Base-by-base conservation (phyloP, 805 yeast genomes). In the Wickerhamomyces rabaulensis region DNA sequence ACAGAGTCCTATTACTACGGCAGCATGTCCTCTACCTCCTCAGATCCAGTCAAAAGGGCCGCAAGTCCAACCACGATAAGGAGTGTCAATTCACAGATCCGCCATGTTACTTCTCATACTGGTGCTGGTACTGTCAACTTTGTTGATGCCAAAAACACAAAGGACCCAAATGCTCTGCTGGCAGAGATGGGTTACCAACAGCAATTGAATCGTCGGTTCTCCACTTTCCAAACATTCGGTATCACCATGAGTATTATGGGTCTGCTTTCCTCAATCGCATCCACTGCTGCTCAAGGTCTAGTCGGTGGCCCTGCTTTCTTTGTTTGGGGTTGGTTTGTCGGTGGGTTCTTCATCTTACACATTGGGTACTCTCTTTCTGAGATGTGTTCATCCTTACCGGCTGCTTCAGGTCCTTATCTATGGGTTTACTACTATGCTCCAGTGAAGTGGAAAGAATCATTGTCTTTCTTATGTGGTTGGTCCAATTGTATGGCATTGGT, bases 231-330 rank as follows among this genome's bases (percentile, higher is more conserved):
- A 61, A 79, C 80, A 23, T 82, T 82, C 56, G 87, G 86, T 42
- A 78, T 82, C 47, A 82, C 86, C 6, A 81, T 79, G 60, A 71
- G 79, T 26, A 80, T 82, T 57, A 80, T 82, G 86, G 83, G 85
- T 6, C 63, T 82, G 37, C 66, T 82, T 26, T 85, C 85, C 0
- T 73, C 80, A 22, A 76, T 81, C 41, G 75, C 84, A 0, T 75
- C 84, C 6, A 68, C 73, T 17, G 53, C 80, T 6, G 65, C 68
- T 9, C 63, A 66, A 23, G 82, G 81, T 12, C 62, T 81, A 19
- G 61, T 73, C 7, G 76, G 80, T 1, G 89, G 89, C 7, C 80
- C 84, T 0, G 79, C 75, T 12, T 55, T 60, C 10, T 69, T 81
- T 45, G 71, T 81, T 6, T 83, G 89, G 89, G 83, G 85, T 25